Percentiles rank a stretch among this genome's conserved stretches.
Conservation (phyloP, 2,329 filamentous ascomycete genomes). For the Rutstroemia sp. region DNA sequence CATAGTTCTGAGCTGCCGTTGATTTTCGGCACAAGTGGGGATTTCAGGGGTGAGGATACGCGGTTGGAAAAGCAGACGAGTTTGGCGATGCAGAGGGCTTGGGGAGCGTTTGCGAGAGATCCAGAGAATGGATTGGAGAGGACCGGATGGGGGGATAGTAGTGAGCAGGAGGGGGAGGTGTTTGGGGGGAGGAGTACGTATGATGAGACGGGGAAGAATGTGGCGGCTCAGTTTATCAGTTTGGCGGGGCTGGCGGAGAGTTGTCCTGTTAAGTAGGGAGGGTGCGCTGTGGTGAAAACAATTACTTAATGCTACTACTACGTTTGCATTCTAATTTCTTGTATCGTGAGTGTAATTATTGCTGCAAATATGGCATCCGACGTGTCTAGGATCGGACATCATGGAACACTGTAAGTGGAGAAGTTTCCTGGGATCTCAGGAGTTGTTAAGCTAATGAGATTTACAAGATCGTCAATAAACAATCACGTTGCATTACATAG, state of each 20-base stretch:
- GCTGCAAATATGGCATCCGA: too few relatives aligned
- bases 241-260: not conserved
- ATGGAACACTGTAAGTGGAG: too few relatives aligned
- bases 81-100: conserved; percentile 24
- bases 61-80: conserved; percentile 25
- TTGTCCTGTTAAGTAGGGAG: not conserved
- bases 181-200: not conserved
- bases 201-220: not conserved
- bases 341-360: too few relatives aligned
- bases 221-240: not conserved
- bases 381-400: too few relatives aligned
- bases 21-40: conserved; percentile 29
- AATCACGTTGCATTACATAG: too few relatives aligned
- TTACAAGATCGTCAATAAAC: too few relatives aligned
- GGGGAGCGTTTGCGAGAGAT: conserved; percentile 9
- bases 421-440: too few relatives aligned
- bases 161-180: not conserved
- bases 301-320: too few relatives aligned
- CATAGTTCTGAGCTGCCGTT: conserved; percentile 6
- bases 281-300: too few relatives aligned
- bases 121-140: conserved; percentile 20
- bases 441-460: too few relatives aligned
- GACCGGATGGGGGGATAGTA: not conserved
- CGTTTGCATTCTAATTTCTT: too few relatives aligned
- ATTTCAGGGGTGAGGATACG: conserved; percentile 26